Evolutionary conservation across 768 basidiomycete species (phyloP), one percentile per base, ranked within the genome.

Genomic region (Daedaleopsis nitida): DNA sequence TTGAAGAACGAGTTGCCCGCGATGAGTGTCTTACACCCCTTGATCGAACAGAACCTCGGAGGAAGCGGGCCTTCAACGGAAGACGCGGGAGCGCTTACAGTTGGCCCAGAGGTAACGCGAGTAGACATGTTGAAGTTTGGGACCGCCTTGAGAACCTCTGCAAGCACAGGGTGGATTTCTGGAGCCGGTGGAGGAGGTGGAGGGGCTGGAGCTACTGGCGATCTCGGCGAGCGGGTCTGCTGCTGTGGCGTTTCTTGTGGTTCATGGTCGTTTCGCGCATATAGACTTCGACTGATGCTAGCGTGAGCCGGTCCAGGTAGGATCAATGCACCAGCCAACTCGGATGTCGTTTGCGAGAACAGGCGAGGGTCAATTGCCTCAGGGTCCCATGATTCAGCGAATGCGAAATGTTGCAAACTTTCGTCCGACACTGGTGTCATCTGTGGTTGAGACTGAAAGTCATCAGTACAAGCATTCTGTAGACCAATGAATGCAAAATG

Each of bases 21-120:
- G 32, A 85, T 75, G 57, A 77, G 66, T 5, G 70, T 70, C 65
- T 81, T 83, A 70, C 84, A 85, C 13, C 83, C 83, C 69, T 82
- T 83, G 58, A 83, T 82, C 3, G 84, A 81, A 63, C 83, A 85
- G 52, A 72, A 75, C 8, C 81, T 76, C 3, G 73, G 68, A 7
- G 68, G 68, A 0, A 63, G 65, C 49, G 50, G 53, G 27, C 62
- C 54, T 35, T 62, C 62, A 12, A 42, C 39, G 42, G 38, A 55
- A 21, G 62, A 43, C 21, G 57, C 48, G 1, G 37, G 21, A 0
- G 52, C 21, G 9, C 17, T 51, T 3, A 66, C 65, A 11, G 67
- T 64, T 9, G 63, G 63, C 14, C 61, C 63, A 10, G 66, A 58
- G 13, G 65, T 63, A 57, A 57, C 42, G 45, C 62, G 60, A 10